These are phyloP conservation scores for Sphaerobolus stellatus DNA, from an alignment of 1,284 basidiomycete species.

Conservation along the genomic window DNA sequence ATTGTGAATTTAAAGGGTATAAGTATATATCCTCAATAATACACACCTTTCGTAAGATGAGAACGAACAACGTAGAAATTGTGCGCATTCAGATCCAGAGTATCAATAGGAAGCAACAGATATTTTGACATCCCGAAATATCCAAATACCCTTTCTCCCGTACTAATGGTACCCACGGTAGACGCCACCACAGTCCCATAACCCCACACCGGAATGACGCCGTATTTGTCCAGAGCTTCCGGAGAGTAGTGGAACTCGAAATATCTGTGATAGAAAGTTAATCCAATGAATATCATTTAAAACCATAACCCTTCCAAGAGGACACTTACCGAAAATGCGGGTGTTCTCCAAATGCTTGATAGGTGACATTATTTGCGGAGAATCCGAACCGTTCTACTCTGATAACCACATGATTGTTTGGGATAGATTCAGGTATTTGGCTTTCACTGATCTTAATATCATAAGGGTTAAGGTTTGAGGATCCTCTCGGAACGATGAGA, in stretches of 20 bases:
- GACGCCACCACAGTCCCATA: constrained; percentile 56
- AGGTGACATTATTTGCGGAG: constrained; percentile 56
- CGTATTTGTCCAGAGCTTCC: constrained; percentile 45
- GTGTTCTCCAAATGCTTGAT: constrained; percentile 51
- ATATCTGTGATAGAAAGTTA: constrained; percentile 41
- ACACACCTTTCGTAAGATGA: constrained; percentile 54
- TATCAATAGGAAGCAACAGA: constrained; percentile 50
- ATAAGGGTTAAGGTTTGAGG: constrained; percentile 30
- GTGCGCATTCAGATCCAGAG: constrained; percentile 48
- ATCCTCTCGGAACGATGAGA: constrained; percentile 36
- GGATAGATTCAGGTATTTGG: constrained; percentile 3
- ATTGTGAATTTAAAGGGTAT: no score
- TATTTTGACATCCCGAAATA: constrained; percentile 60
- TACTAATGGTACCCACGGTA: constrained; percentile 42
- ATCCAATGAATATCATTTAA: background rate
- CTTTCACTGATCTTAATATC: constrained; percentile 26
- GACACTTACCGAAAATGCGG: constrained; percentile 54
- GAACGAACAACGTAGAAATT: constrained; percentile 55
- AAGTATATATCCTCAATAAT: no score
- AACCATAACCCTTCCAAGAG: background rate
- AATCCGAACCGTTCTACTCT: constrained; percentile 63
- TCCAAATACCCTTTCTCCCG: constrained; percentile 61
- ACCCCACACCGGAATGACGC: constrained; percentile 66
- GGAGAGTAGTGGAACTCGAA: constrained; percentile 61
- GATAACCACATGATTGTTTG: constrained; percentile 51